Evolutionary conservation across 225 moss, liverwort and hornwort species (phyloP).

Genomic region (Physcomitrium patens): DNA sequence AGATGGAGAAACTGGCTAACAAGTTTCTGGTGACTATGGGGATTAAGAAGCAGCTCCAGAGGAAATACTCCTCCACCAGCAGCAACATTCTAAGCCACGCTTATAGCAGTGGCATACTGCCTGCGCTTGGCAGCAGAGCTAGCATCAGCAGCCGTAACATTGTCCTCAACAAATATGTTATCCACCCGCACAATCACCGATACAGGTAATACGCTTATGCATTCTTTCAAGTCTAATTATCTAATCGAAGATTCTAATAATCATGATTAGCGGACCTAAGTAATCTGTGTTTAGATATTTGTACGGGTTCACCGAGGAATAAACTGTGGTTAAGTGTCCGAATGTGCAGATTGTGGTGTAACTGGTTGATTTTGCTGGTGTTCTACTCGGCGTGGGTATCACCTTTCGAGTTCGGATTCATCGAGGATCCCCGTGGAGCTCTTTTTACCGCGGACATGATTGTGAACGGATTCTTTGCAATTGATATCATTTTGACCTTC

Average conservation of each 20-base stretch:
- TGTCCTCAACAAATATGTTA: conserved; percentile 49
- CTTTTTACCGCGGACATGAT: conserved; percentile 59
- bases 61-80: conserved; percentile 33
- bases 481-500: conserved; percentile 80
- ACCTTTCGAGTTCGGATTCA: conserved; percentile 87
- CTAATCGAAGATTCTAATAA: too few species aligned
- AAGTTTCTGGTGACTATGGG: conserved; percentile 39
- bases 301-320: too few species aligned
- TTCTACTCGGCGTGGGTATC: conserved; percentile 91
- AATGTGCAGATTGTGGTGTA: conserved; percentile 50
- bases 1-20: conserved; percentile 26
- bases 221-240: background rate
- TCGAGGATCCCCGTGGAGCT: conserved; percentile 48
- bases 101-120: conserved; percentile 56
- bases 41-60: conserved; percentile 30
- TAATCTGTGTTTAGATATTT: too few species aligned
- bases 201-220: conserved; percentile 27
- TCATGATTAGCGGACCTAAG: too few species aligned
- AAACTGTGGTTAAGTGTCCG: background rate
- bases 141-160: conserved; percentile 55
- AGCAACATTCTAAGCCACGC: conserved; percentile 36
- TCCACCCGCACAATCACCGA: conserved; percentile 43
- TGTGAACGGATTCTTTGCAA: conserved; percentile 80
- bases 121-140: conserved; percentile 48
- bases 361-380: conserved; percentile 65